Conservation (phyloP, 208 protist genomes). For the Naegleria lovaniensis region DNA sequence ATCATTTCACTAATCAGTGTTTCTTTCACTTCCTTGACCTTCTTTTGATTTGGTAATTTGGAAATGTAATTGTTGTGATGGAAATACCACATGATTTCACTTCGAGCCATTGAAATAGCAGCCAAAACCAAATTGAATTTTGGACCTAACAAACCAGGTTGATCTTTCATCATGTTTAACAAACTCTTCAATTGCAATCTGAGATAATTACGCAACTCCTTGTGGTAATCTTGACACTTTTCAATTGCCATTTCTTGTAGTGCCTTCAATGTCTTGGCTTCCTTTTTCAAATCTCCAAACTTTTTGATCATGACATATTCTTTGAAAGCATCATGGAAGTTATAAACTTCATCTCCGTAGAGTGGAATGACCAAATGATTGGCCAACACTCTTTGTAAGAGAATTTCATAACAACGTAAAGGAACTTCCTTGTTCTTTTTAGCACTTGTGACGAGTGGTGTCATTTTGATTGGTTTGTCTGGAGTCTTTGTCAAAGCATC, state of each 20-base stretch:
- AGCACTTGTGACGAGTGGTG: background rate
- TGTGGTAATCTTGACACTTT: background rate
- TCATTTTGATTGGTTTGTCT: background rate
- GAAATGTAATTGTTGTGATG: background rate
- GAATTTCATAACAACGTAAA: background rate
- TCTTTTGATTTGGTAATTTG: background rate
- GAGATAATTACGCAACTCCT: background rate
- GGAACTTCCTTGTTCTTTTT: background rate
- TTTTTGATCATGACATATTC: constrained; percentile 17
- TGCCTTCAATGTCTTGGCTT: background rate
- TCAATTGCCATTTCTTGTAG: background rate
- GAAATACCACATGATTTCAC: constrained; percentile 24
- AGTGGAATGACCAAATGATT: background rate
- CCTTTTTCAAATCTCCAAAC: constrained; percentile 16
- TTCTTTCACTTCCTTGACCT: background rate
- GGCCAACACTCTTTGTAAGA: background rate
- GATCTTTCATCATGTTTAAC: constrained; percentile 15
- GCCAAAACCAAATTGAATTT: constrained; percentile 25
- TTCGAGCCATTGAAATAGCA: background rate
- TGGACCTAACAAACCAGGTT: constrained; percentile 20
- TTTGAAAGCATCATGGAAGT: constrained; percentile 13
- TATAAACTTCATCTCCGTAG: constrained; percentile 17
- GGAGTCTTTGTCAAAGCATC: background rate
- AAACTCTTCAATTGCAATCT: constrained; percentile 6
- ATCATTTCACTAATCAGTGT: background rate